phyloP scores from a whole-genome alignment of 495 filamentous ascomycete species.

The Penicillium ucsense region DNA sequence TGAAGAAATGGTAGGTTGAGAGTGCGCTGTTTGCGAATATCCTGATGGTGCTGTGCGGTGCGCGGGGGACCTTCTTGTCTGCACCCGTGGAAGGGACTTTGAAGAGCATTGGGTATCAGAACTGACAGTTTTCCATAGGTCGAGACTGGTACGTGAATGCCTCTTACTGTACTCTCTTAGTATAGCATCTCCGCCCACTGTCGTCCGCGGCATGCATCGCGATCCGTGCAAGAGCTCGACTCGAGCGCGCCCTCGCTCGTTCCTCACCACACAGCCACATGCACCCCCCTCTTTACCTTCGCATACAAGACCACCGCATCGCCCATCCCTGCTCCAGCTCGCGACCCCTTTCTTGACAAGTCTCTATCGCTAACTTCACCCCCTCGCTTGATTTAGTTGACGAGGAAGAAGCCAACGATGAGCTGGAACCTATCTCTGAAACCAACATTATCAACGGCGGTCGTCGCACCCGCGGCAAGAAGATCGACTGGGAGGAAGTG shows the following conservation, averaged over 20 bases:
- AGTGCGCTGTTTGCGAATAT: neutral
- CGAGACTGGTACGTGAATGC: slow-evolving; percentile 22
- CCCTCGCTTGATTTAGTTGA: slow-evolving; percentile 2
- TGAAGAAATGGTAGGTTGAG: slow-evolving; percentile 48
- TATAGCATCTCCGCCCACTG: too few species aligned
- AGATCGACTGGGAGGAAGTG: slow-evolving; percentile 74
- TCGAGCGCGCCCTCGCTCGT: too few species aligned
- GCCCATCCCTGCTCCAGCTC: neutral
- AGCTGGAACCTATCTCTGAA: slow-evolving; percentile 81
- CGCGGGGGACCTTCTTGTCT: too few species aligned
- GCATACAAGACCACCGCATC: slow-evolving; percentile 3
- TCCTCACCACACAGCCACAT: neutral
- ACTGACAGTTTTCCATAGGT: slow-evolving; percentile 18
- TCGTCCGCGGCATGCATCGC: too few species aligned
- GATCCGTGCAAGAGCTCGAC: too few species aligned
- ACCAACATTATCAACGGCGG: slow-evolving; percentile 73
- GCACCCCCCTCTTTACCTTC: neutral
- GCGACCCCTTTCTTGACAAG: too few species aligned
- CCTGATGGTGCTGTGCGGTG: neutral
- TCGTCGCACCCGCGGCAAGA: slow-evolving; percentile 76
- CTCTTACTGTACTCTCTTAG: neutral
- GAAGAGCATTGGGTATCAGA: neutral
- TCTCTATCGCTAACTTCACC: too few species aligned
- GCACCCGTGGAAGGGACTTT: neutral
- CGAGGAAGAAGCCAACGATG: slow-evolving; percentile 65